These are phyloP conservation scores for Eustoma russellianum DNA, from an alignment of 257 asterid species.

Conservation along the genomic window DNA sequence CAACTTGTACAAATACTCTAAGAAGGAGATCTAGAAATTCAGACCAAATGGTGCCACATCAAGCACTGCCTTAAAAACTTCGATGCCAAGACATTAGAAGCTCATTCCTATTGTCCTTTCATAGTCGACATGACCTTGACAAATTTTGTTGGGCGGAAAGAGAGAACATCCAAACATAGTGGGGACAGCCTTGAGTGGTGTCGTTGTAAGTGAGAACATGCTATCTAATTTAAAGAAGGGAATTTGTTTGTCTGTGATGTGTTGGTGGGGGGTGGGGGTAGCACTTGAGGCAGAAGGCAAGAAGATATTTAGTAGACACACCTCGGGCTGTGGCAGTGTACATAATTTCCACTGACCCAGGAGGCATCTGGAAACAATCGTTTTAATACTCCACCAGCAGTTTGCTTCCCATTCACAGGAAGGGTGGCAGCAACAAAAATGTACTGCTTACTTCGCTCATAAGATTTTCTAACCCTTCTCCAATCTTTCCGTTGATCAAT, in stretches of 20 bases:
- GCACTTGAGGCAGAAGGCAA: slow-evolving; percentile 3
- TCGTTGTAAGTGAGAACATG: background rate
- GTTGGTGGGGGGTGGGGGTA: background rate
- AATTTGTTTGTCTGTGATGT: background rate
- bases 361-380: slow-evolving; percentile 81
- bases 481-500: slow-evolving; percentile 47
- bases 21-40: too few relatives aligned
- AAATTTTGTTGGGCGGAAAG: background rate
- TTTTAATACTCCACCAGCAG: slow-evolving; percentile 83
- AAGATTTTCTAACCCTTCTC: slow-evolving; percentile 77
- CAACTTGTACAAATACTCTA: too few relatives aligned
- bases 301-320: slow-evolving; percentile 15
- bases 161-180: too few relatives aligned
- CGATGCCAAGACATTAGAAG: too few relatives aligned
- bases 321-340: slow-evolving; percentile 94
- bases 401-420: slow-evolving; percentile 85
- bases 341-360: slow-evolving; percentile 88
- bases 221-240: background rate
- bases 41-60: too few relatives aligned
- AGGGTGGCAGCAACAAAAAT: slow-evolving; percentile 97
- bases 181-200: too few relatives aligned
- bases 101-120: too few relatives aligned
- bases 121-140: background rate
- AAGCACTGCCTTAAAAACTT: too few relatives aligned
- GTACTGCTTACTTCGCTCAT: slow-evolving; percentile 86